These are phyloP conservation scores for Talaromyces amestolkiae DNA, from an alignment of 2,329 filamentous ascomycete species.

Conservation along the genomic window DNA sequence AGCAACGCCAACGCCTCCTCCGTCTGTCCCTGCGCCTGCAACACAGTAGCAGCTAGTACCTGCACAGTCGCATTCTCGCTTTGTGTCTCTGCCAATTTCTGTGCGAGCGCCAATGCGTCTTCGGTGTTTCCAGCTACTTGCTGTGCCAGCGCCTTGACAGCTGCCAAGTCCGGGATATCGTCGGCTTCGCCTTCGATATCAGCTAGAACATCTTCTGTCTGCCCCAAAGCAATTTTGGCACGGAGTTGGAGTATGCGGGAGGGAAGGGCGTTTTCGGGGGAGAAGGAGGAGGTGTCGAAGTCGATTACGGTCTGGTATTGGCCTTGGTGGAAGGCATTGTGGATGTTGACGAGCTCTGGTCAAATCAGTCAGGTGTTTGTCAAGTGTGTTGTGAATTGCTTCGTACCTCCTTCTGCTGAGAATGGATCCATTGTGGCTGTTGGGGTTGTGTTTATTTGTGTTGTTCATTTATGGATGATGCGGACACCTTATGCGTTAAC, in stretches of 20 bases:
- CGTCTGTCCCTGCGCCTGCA: constrained; percentile 75
- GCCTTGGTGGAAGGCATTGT: constrained; percentile 68
- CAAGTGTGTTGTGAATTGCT: background rate
- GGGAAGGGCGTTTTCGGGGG: constrained; percentile 71
- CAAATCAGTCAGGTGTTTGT: background rate
- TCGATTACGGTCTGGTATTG: constrained; percentile 85
- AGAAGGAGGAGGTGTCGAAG: constrained; percentile 78
- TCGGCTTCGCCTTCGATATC: constrained; percentile 62
- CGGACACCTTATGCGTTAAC: constrained; percentile 4
- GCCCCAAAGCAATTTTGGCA: constrained; percentile 77
- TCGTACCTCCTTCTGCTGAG: constrained; percentile 60
- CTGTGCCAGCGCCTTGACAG: constrained; percentile 73
- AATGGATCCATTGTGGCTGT: constrained; percentile 57
- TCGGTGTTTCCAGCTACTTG: constrained; percentile 60
- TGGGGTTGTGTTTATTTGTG: constrained; percentile 6
- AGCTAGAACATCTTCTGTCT: constrained; percentile 69
- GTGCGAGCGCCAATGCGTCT: constrained; percentile 60
- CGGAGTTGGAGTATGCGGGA: constrained; percentile 77
- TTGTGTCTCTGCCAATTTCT: constrained; percentile 65
- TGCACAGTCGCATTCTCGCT: constrained; percentile 78
- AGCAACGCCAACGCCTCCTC: constrained; percentile 81
- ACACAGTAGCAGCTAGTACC: constrained; percentile 73
- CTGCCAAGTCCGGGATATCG: constrained; percentile 68
- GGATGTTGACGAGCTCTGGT: constrained; percentile 64
- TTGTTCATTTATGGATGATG: background rate